phyloP scores from a whole-genome alignment of 345 rosid genomes.

The Populus nigra region DNA sequence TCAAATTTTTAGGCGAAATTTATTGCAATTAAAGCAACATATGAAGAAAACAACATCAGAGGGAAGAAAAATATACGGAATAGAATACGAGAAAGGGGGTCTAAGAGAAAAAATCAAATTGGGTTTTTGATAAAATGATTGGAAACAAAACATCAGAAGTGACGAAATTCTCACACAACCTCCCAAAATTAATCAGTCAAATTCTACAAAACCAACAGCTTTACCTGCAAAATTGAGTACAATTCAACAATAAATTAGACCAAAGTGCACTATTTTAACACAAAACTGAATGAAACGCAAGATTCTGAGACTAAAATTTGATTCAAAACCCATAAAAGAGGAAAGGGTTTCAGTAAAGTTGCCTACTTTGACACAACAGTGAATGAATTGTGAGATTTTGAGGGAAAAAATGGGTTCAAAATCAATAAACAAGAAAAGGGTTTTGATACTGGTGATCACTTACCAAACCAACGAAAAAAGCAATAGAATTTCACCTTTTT shows the following conservation, averaged over 20 bases:
- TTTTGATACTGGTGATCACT: not conserved
- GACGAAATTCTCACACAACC: slow-evolving; percentile 27
- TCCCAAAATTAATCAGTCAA: not conserved
- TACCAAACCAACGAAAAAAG: slow-evolving; percentile 19
- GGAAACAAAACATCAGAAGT: slow-evolving; percentile 83
- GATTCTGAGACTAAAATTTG: not conserved
- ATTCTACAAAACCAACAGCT: not conserved
- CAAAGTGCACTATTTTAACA: not conserved
- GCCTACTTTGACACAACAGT: not conserved
- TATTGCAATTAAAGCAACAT: slow-evolving; percentile 67
- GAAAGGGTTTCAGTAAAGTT: not conserved
- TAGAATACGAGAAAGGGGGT: slow-evolving; percentile 44
- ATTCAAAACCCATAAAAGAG: not conserved
- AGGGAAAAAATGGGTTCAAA: not conserved
- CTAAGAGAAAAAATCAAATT: slow-evolving; percentile 39
- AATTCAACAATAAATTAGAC: slow-evolving; percentile 1
- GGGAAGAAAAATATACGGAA: slow-evolving; percentile 57
- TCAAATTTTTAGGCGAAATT: slow-evolving; percentile 86
- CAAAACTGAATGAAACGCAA: not conserved
- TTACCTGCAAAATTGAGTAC: slow-evolving; percentile 29
- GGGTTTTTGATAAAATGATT: slow-evolving; percentile 47
- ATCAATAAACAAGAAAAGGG: not conserved
- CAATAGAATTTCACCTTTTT: slow-evolving; percentile 13
- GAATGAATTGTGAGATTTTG: not conserved
- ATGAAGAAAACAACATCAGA: slow-evolving; percentile 64